Base-by-base conservation (phyloP, 164 flowering plant genomes). In the Vitis rotundifolia region DNA sequence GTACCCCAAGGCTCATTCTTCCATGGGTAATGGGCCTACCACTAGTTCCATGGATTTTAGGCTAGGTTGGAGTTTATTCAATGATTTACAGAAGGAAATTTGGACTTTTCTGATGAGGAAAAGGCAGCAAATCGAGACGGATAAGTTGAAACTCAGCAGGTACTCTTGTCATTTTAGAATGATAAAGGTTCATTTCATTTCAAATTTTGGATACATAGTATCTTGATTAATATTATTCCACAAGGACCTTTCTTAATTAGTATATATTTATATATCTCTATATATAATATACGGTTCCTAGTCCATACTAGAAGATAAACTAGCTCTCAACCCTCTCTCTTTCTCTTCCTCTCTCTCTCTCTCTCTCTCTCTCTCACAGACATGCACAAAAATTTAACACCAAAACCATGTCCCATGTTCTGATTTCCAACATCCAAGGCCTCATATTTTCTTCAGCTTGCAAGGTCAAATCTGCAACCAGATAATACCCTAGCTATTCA, bases 401-500 rank as follows among this genome's bases (percentile, higher is more conserved):
- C 50, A 31, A 52, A 58, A 63, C 56, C 7, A 37, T 37, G 44
- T 37, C 44, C 44, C 49, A 49, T 60, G 61, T 19, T 19, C 12
- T n/a, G 19, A 8, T 54, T 57, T 56, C 47, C 55, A 48, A 14
- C 3, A 52, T 49, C 49, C 58, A 63, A 15, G 16, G 49, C 60
- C 78, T 71, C 65, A 57, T 37, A 59, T 55, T 51, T 37, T 61
- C 66, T 68, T 63, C 61, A 63, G 22, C 59, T 48, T 69, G 59
- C 50, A 53, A 76, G 49, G 63, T 63, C 67, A 51, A 67, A 71
- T 72, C 75, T 67, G 22, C 57, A 62, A 63, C 22, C 57, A 72
- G 75, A 76, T 80, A 80, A 72, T 82, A 73, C 73, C 75, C 81
- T 80, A 78, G 78, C 74, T 54, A 68, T 70, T 73, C 73, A 73